Evolutionary conservation across 1,284 basidiomycete species (phyloP), one percentile per base, ranked within the genome.

Genomic region (Psilocybe mexicana): DNA sequence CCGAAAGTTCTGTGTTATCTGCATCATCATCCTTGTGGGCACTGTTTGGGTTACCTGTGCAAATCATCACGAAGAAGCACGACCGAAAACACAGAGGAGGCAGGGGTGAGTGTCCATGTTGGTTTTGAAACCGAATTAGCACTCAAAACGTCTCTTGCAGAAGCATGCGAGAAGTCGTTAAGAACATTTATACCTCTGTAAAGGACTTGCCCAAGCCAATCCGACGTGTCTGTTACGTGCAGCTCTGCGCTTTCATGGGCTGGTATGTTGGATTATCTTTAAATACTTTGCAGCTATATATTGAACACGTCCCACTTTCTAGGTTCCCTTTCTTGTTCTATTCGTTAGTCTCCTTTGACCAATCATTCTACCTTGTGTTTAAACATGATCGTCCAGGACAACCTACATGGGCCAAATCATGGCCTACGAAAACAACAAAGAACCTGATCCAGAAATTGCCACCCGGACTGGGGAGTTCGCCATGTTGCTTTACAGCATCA

Each of bases 281-380:
- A 3, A 52, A 38, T 57, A 25, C 46, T 42, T 38, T 40, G 48
- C 54, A 14, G 12, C 4, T 40, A 38, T 18, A 35, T 30, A 28
- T 44, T 33, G 24, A 33, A 33, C 30, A 8, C 8, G 30, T 4
- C 8, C 14, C 55, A 42, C 59, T 28, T 45, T 14, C 18, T 61
- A 89, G 92, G 93, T 97, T 96, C 70, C 94, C 94, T 0, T 96
- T 96, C 76, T 78, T 98, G 36, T 97, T 97, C 75, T 97, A 96
- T 70, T 86, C 93, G 83, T 90, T 70, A 61, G 85, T 74, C 43
- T 24, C 43, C 50, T 14, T 12, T 36, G 52, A 14, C 47, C 43
- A 49, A 43, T 35, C 12, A 47, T 54, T 43, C 43, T 38, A 6
- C 25, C 24, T 47, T 40, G 18, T 18, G 18, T 42, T n/a, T 56